Evolutionary conservation across 2,329 filamentous ascomycete genomes (phyloP).

Genomic region (Camillea tinctor): DNA sequence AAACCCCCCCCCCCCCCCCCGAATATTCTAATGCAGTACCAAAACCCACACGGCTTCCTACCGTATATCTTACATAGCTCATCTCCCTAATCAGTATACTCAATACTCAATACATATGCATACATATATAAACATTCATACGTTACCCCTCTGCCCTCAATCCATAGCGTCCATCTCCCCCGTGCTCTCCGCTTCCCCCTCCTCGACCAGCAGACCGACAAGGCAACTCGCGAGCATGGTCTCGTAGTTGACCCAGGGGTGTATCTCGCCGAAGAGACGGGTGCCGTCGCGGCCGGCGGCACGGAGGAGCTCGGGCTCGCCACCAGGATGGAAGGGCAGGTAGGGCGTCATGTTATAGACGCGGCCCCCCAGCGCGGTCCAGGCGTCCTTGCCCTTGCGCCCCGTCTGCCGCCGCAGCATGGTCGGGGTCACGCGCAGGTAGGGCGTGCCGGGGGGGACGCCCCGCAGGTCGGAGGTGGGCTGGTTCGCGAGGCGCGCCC

Average conservation of each 20-base stretch:
- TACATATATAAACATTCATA: too few species aligned
- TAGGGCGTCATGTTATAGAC: constrained; percentile 96
- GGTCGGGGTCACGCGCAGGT: constrained; percentile 76
- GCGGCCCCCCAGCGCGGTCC: constrained; percentile 84
- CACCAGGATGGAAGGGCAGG: constrained; percentile 85
- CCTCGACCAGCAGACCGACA: constrained; percentile 62
- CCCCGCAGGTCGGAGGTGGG: constrained; percentile 68
- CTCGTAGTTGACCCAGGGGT: constrained; percentile 73
- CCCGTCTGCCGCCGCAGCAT: constrained; percentile 78
- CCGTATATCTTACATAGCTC: too few species aligned
- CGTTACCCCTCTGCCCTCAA: constrained; percentile 24
- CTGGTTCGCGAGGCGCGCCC: constrained; percentile 72
- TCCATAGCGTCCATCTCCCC: constrained; percentile 61
- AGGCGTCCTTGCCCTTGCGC: constrained; percentile 80
- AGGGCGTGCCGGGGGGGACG: constrained; percentile 48
- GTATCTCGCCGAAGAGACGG: constrained; percentile 63
- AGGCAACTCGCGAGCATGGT: constrained; percentile 65
- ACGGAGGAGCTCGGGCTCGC: constrained; percentile 68
- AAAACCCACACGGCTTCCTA: too few species aligned
- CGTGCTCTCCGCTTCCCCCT: constrained; percentile 37
- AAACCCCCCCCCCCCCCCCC: too few species aligned
- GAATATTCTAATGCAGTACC: too few species aligned
- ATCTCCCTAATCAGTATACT: too few species aligned
- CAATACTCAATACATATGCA: too few species aligned
- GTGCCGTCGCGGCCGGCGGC: constrained; percentile 62